These are phyloP conservation scores for Ceratocystiopsis sp. DNA, from an alignment of 2,329 filamentous ascomycete species.

Conservation along the genomic window DNA sequence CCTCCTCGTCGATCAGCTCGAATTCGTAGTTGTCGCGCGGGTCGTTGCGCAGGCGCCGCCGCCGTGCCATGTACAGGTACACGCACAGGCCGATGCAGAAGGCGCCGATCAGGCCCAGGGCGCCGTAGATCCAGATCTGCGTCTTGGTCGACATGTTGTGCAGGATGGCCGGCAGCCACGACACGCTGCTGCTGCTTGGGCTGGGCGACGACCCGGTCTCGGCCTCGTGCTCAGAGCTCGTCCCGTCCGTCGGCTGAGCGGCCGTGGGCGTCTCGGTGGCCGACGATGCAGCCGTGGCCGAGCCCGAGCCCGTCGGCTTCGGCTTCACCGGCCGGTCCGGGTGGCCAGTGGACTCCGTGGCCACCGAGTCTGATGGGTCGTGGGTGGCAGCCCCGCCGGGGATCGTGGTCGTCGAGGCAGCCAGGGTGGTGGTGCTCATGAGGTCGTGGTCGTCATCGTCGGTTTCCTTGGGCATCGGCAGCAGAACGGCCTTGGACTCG, in stretches of 20 bases:
- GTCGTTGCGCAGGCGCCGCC: conserved; percentile 57
- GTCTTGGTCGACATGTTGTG: conserved; percentile 75
- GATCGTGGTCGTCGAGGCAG: conserved; percentile 47
- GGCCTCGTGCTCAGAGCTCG: conserved; percentile 6
- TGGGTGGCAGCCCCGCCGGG: background rate
- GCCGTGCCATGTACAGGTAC: conserved; percentile 67
- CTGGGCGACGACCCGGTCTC: conserved; percentile 18
- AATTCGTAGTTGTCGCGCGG: conserved; percentile 82
- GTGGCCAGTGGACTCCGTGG: conserved; percentile 41
- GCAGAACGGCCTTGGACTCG: conserved; percentile 48
- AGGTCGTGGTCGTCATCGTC: conserved; percentile 71
- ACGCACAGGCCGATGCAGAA: conserved; percentile 71
- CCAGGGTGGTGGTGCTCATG: conserved; percentile 43
- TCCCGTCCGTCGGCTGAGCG: background rate
- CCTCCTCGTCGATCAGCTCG: conserved; percentile 74
- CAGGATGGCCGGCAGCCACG: conserved; percentile 71
- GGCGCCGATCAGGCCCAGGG: conserved; percentile 63
- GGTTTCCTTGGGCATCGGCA: conserved; percentile 67
- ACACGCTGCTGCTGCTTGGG: conserved; percentile 27
- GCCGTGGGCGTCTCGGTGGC: background rate
- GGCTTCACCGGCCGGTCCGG: conserved; percentile 42
- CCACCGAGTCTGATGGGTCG: conserved; percentile 7
- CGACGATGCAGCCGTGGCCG: conserved; percentile 10
- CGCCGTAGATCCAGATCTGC: conserved; percentile 85
- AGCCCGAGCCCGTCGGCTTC: conserved; percentile 15